Conservation (phyloP, 331 rosid species). For the Quercus phellos region DNA sequence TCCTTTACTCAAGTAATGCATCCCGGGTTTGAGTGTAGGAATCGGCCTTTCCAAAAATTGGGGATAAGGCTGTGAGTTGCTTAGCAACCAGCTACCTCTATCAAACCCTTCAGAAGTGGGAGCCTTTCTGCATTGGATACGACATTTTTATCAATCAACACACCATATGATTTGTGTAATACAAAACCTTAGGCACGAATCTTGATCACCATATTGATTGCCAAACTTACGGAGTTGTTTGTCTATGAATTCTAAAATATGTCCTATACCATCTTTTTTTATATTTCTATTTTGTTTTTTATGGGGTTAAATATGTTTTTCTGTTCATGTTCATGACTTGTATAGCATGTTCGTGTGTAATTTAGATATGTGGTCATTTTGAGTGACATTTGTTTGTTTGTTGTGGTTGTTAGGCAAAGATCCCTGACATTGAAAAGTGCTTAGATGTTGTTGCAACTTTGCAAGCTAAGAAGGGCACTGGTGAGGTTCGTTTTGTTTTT, state of each 20-base stretch:
- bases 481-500: slow-evolving; percentile 68
- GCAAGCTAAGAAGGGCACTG: slow-evolving; percentile 82
- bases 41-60: too few species aligned
- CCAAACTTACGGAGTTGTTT: not conserved
- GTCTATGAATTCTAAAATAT: not conserved
- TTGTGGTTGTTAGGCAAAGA: slow-evolving; percentile 62
- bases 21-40: too few species aligned
- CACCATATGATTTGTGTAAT: not conserved
- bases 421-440: slow-evolving; percentile 91
- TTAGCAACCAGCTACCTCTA: too few species aligned
- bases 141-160: too few species aligned
- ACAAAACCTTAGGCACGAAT: not conserved
- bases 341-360: not conserved
- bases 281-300: not conserved
- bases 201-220: not conserved
- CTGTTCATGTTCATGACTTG: not conserved
- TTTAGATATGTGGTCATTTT: not conserved
- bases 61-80: too few species aligned
- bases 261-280: not conserved
- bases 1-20: too few species aligned
- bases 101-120: too few species aligned
- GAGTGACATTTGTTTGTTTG: slow-evolving; percentile 12
- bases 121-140: too few species aligned
- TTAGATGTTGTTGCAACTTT: slow-evolving; percentile 72
- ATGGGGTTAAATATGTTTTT: not conserved